Base-by-base conservation (phyloP, 192 early-diverging fungal genomes). In the Globomyces pollinis-pini region DNA sequence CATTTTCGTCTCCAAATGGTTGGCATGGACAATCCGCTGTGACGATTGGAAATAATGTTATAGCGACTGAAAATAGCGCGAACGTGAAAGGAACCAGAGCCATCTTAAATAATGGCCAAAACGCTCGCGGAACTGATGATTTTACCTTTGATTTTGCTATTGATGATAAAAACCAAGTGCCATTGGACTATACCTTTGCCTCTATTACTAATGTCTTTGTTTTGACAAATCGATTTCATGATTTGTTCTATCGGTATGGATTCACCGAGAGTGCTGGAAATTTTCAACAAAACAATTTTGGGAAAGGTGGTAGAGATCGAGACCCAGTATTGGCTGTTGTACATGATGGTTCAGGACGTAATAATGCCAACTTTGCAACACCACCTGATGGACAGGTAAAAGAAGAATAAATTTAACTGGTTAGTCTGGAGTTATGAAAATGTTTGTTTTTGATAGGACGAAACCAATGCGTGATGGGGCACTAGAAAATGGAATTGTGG, bases 191-290 rank as follows among this genome's bases (percentile, higher is more conserved):
- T 64, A 66, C 63, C 24, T 68, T 76, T 56, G 81, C 81, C 1
- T 71, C 78, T 4, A 71, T 74, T 31, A 70, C 71, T 32, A 71
- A 83, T 50, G 62, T 67, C 42, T 83, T 83, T 59, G 78, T 75
- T 66, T 65, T 67, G 16, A 66, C 75, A 60, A 83, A 83, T 67
- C 57, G 65, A 43, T 66, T 67, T 54, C 84, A 86, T 64, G 72
- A 85, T 73, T 62, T 74, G 36, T 66, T 91, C 38, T 90, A 90
- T 65, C 68, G 78, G 35, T 75, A 77, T 57, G 72, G 72, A 11
- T 75, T 76, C 42, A 49, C 38, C 18, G 68, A 67, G 38, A 21
- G 7, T 21, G 47, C 89, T 1, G 93, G 91, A 1, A 96, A 96
- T 69, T 94, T 94, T 75, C 75, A 77, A 39, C 36, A 23, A 16